These are phyloP conservation scores for Boletus reticulatus DNA, from an alignment of 768 basidiomycete genomes.

Conservation along the genomic window DNA sequence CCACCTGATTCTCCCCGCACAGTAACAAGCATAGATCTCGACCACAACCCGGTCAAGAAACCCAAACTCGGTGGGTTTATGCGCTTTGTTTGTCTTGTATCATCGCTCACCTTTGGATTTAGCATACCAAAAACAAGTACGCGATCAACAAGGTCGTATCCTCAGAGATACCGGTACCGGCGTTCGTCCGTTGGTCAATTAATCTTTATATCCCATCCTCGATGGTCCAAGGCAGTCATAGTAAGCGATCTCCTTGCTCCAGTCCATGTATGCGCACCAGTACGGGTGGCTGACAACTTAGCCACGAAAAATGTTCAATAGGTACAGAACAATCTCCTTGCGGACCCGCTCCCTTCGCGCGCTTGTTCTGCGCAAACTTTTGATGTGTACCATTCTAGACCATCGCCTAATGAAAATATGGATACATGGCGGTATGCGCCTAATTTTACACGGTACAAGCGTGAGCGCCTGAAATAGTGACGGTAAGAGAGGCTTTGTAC, in stretches of 20 bases:
- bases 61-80: slow-evolving; percentile 36
- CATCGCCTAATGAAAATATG: no score
- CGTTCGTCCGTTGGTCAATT: slow-evolving; percentile 45
- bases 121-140: slow-evolving; percentile 43
- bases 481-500: neutral
- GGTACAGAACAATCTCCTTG: neutral
- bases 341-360: neutral
- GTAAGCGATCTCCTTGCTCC: slow-evolving; percentile 14
- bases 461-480: slow-evolving; percentile 46
- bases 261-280: neutral
- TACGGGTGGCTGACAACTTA: slow-evolving; percentile 11
- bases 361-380: neutral
- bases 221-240: neutral
- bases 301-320: neutral
- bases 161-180: slow-evolving; percentile 42
- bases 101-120: neutral
- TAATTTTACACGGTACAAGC: no score
- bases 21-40: slow-evolving; percentile 34
- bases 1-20: slow-evolving; percentile 38
- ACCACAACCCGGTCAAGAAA: slow-evolving; percentile 37
- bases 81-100: neutral
- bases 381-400: slow-evolving; percentile 9
- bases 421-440: no score
- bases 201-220: neutral
- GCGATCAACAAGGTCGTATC: slow-evolving; percentile 32